A percentile compares a stretch with the other conserved stretches of the same genome.
Evolutionary conservation across 768 basidiomycete species (phyloP).

Genomic region (Pluteus cervinus): DNA sequence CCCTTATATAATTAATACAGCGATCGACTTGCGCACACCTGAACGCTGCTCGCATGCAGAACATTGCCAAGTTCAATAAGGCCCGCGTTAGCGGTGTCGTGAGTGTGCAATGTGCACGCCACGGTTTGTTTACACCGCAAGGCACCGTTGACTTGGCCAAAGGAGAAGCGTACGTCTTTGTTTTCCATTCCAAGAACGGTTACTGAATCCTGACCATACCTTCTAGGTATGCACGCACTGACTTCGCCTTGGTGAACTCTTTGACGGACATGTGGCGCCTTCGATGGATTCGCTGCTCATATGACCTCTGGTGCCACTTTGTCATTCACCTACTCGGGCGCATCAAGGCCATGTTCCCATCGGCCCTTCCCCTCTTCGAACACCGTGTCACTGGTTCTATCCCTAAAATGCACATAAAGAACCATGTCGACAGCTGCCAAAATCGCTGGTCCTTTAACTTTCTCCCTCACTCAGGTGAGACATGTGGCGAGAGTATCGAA

Average conservation of each 20-base stretch:
- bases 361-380: too few species aligned
- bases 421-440: conserved; percentile 4
- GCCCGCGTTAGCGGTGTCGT: conserved; percentile 3
- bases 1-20: too few species aligned
- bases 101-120: conserved; percentile 8
- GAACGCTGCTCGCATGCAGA: conserved; percentile 6
- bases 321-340: too few species aligned
- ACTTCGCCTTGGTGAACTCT: too few species aligned
- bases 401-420: conserved; percentile 7
- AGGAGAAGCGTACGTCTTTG: conserved; percentile 5
- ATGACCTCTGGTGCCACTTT: too few species aligned
- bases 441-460: conserved; percentile 3
- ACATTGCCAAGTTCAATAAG: conserved; percentile 7
- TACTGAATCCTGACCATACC: background rate
- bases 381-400: conserved; percentile 3
- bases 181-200: background rate
- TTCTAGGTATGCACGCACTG: too few species aligned
- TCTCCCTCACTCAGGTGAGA: too few species aligned
- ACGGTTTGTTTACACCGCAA: background rate
- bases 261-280: too few species aligned
- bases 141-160: conserved; percentile 4
- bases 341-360: too few species aligned
- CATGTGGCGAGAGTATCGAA: background rate
- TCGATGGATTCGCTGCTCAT: too few species aligned
- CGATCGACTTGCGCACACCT: conserved; percentile 9